Percentiles rank a stretch among this genome's conserved stretches.
phyloP scores from a whole-genome alignment of 2,329 filamentous ascomycete species.

The Pseudogymnoascus sp. region DNA sequence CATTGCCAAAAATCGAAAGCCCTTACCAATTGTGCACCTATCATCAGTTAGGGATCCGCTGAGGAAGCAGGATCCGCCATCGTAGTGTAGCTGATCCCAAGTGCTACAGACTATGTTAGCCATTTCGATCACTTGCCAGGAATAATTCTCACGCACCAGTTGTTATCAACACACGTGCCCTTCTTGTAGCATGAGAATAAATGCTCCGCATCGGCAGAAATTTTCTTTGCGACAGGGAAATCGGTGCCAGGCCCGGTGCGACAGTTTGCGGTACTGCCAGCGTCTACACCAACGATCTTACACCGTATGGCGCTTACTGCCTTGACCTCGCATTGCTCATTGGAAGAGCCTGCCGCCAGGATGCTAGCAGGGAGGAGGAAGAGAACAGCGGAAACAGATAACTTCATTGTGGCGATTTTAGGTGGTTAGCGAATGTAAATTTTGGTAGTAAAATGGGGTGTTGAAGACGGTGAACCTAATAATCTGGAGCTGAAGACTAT shows the following conservation, averaged over 20 bases:
- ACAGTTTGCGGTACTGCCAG: neutral
- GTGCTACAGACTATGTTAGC: neutral
- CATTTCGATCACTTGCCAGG: neutral
- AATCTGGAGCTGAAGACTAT: neutral
- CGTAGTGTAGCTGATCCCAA: slow-evolving; percentile 1
- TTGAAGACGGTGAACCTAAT: neutral
- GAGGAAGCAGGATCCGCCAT: slow-evolving; percentile 1
- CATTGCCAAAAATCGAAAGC: neutral
- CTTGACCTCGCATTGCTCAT: neutral
- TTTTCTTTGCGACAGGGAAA: neutral
- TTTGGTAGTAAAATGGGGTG: neutral
- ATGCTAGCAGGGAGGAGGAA: neutral
- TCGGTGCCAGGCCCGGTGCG: neutral
- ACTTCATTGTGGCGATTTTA: neutral
- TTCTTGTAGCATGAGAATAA: slow-evolving; percentile 2
- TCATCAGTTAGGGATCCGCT: neutral
- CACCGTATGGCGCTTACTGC: neutral
- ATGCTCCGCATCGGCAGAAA: neutral
- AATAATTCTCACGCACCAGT: neutral
- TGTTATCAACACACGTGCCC: neutral
- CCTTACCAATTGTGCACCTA: neutral
- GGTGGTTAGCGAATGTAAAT: neutral
- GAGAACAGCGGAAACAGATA: neutral
- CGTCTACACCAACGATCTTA: neutral
- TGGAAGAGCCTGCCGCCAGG: neutral